Evolutionary conservation across 2,329 filamentous ascomycete species (phyloP), one percentile per base, ranked within the genome.

Genomic region (Septoria linicola): DNA sequence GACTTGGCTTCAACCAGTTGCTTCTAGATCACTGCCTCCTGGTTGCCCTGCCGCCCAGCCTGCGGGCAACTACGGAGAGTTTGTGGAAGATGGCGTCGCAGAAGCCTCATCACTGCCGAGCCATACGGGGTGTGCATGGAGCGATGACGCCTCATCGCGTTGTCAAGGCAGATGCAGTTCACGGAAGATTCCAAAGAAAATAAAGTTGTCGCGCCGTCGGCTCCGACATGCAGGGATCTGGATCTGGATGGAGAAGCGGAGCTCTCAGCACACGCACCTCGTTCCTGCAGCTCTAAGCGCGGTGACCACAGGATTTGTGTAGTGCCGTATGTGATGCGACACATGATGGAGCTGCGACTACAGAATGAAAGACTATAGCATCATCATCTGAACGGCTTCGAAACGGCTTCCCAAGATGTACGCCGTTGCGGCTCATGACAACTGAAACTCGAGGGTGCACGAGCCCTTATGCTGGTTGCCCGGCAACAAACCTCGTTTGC

Each of bases 141-240:
- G 32, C 21, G 19, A 48, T 48, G 44, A 41, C 17, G 23, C 25
- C 16, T 20, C 44, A 40, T 40, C 35, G 8, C 31, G 44, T 46
- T 39, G 43, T 46, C 34, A 7, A 23, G 41, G 17, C 27, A 44
- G 41, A 44, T 32, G 41, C 30, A 43, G 41, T 32, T 34, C n/a
- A 14, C n/a, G 20, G 14, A 16, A 21, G 19, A 3, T 37, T 17
- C 35, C 8, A 10, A 19, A 17, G 16, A 16, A 37, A 17, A 17
- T 10, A 37, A 14, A n/a, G 37, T 8, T 41, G 5, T 13, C 32
- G 32, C 32, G 41, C 37, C 16, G 4, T n/a, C n/a, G 4, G 23
- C 5, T 27, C 10, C 10, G 23, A 27, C 5, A 27, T 5, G 10
- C 23, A 10, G 5, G 23, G 23, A 27, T 5, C n/a, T n/a, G n/a